Evolutionary conservation across 176 grass and related monocot species (phyloP).

Genomic region (Secale cereale): DNA sequence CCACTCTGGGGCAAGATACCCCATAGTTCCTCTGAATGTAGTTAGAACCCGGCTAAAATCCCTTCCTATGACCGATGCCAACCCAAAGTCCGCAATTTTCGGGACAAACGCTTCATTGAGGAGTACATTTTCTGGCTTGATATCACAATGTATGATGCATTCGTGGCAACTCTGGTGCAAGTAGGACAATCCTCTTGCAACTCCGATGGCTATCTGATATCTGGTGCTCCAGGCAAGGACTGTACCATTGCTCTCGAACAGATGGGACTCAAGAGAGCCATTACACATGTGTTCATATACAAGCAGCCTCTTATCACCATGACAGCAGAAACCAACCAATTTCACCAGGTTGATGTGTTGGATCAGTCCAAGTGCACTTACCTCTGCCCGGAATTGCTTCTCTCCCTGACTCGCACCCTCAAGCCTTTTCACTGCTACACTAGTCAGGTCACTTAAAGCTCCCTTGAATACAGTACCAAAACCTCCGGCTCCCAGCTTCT

Average conservation of each 20-base stretch:
- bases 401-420: neutral
- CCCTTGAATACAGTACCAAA: neutral
- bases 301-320: neutral
- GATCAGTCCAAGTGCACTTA: neutral
- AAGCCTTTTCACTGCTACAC: neutral
- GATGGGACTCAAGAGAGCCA: neutral
- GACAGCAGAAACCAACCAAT: neutral
- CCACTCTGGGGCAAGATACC: neutral
- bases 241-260: neutral
- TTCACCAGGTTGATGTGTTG: neutral
- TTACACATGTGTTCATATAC: neutral
- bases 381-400: neutral
- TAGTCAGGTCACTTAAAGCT: neutral
- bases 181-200: neutral
- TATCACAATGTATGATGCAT: neutral
- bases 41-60: neutral
- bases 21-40: neutral
- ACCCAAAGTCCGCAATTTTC: neutral
- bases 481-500: neutral
- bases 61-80: neutral
- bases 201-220: neutral
- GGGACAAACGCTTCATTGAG: neutral
- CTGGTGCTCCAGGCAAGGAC: neutral
- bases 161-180: neutral
- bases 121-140: neutral